These are phyloP conservation scores for Caloboletus inedulis DNA, from an alignment of 1,284 basidiomycete species.

Conservation along the genomic window DNA sequence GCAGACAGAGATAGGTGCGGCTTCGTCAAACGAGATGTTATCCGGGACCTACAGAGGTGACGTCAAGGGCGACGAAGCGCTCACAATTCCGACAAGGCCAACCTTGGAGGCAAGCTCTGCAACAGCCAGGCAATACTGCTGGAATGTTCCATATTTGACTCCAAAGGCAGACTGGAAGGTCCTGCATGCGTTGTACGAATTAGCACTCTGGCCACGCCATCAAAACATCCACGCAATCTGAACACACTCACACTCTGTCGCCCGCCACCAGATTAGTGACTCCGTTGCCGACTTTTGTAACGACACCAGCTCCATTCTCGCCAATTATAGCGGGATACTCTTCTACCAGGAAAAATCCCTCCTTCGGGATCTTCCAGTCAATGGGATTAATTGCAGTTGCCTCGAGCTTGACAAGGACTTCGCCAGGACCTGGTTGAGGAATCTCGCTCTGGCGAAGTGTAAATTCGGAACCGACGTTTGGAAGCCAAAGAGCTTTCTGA, in stretches of 20 bases:
- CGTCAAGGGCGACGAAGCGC: not conserved
- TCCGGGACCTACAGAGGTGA: conserved; percentile 33
- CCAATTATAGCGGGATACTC: conserved; percentile 19
- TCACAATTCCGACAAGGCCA: not conserved
- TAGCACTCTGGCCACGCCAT: not conserved
- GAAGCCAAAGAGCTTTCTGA: conserved; percentile 22
- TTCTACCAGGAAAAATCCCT: conserved; percentile 1
- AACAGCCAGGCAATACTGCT: conserved; percentile 42
- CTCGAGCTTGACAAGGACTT: conserved; percentile 18
- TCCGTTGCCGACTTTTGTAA: conserved; percentile 11
- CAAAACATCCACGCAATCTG: not conserved
- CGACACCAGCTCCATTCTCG: conserved; percentile 17
- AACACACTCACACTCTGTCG: conserved; percentile 15
- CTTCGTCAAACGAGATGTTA: conserved; percentile 44
- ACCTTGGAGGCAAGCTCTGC: conserved; percentile 41
- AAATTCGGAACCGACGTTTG: conserved; percentile 13
- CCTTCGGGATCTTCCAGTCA: conserved; percentile 9
- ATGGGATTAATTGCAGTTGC: conserved; percentile 17
- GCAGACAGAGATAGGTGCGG: conserved; percentile 32
- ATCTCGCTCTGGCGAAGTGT: conserved; percentile 7
- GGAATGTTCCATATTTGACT: conserved; percentile 30
- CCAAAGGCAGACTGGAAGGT: conserved; percentile 12
- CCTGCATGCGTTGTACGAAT: not conserved
- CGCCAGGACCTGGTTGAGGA: conserved; percentile 18
- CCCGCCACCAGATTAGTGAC: conserved; percentile 17